phyloP scores from a whole-genome alignment of 2,329 filamentous ascomycete species.

The Cercospora sp. region DNA sequence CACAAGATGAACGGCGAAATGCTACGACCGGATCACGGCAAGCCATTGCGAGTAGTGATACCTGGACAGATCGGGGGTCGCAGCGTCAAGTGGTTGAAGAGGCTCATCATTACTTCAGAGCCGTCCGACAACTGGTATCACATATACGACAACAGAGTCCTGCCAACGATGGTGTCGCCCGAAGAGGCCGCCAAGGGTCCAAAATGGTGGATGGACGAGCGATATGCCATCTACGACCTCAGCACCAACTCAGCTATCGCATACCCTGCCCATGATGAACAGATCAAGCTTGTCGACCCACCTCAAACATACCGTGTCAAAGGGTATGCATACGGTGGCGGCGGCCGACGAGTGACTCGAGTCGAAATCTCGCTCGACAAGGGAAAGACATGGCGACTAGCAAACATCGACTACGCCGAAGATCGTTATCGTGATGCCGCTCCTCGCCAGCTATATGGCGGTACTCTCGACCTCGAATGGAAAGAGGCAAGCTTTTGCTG shows the following conservation, averaged over 20 bases:
- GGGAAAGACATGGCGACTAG: slow-evolving; percentile 75
- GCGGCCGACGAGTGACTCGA: slow-evolving; percentile 77
- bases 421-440: slow-evolving; percentile 72
- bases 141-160: slow-evolving; percentile 86
- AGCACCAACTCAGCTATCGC: slow-evolving; percentile 82
- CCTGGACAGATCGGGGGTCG: slow-evolving; percentile 89
- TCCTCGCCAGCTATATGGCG: slow-evolving; percentile 70
- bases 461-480: slow-evolving; percentile 76
- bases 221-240: slow-evolving; percentile 90
- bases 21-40: slow-evolving; percentile 80
- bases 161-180: slow-evolving; percentile 82
- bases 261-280: slow-evolving; percentile 77
- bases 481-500: slow-evolving; percentile 83
- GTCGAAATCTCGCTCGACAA: slow-evolving; percentile 82
- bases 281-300: slow-evolving; percentile 52
- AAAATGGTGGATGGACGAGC: slow-evolving; percentile 81
- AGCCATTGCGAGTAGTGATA: slow-evolving; percentile 77
- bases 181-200: slow-evolving; percentile 73
- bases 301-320: slow-evolving; percentile 62
- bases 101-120: slow-evolving; percentile 70
- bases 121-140: slow-evolving; percentile 96
- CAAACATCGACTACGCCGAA: slow-evolving; percentile 78
- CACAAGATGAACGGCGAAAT: slow-evolving; percentile 87
- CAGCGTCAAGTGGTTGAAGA: slow-evolving; percentile 91
- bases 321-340: slow-evolving; percentile 87